Evolutionary conservation across 1,139 yeast genomes (phyloP).

Genomic region (Geotrichum histeridarum): DNA sequence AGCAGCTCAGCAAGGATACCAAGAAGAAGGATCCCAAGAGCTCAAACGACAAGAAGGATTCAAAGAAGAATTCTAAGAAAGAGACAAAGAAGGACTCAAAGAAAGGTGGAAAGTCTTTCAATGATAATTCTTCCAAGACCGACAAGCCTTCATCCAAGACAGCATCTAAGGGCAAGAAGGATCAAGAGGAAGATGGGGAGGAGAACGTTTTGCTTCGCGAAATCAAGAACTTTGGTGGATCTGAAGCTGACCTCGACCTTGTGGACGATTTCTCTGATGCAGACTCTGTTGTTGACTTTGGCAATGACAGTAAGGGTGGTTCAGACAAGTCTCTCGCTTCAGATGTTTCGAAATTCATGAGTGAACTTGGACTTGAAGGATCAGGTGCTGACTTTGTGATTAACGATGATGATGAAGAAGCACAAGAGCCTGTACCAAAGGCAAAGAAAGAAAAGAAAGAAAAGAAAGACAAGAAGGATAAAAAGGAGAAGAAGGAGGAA

Average conservation of each 20-base stretch:
- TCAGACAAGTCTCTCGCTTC: conserved; percentile 45
- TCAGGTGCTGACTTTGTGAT: background rate
- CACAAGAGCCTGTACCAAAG: conserved; percentile 39
- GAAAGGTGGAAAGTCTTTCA: conserved; percentile 19
- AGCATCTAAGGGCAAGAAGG: conserved; percentile 1
- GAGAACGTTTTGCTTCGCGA: conserved; percentile 30
- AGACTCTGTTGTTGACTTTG: conserved; percentile 64
- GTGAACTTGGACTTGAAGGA: conserved; percentile 50
- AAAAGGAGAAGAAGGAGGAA: conserved; percentile 29
- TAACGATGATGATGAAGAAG: conserved; percentile 33
- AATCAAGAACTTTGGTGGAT: conserved; percentile 17
- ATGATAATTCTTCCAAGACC: conserved; percentile 19
- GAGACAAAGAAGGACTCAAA: conserved; percentile 30
- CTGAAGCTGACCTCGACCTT: conserved; percentile 14
- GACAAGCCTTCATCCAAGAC: conserved; percentile 13
- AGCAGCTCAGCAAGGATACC: conserved; percentile 23
- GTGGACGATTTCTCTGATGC: conserved; percentile 47
- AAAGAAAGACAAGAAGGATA: conserved; percentile 36
- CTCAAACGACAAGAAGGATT: conserved; percentile 19
- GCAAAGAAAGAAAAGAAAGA: conserved; percentile 39
- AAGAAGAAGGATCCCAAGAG: conserved; percentile 3
- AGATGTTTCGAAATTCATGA: conserved; percentile 57
- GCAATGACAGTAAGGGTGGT: conserved; percentile 33
- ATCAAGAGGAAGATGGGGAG: conserved; percentile 29
- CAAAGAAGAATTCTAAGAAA: conserved; percentile 21